Conservation (phyloP, 176 grass and related monocot genomes). For the Pontederia crassipes region DNA sequence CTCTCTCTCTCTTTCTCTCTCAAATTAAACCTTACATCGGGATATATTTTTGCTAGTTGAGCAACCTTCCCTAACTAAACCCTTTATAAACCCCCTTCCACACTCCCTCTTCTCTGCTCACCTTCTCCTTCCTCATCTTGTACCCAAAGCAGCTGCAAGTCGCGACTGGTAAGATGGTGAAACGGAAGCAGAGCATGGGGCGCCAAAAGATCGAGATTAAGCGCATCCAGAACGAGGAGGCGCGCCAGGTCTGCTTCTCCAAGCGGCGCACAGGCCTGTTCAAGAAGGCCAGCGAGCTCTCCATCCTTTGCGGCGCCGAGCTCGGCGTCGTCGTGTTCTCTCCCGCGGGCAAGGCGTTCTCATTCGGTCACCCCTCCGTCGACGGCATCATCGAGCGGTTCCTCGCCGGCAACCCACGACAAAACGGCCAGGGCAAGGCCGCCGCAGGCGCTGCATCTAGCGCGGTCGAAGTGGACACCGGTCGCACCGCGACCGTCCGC, state of each 20-base stretch:
- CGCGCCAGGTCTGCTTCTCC: no score
- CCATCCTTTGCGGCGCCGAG: constrained; percentile 25
- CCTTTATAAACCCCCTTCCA: not conserved
- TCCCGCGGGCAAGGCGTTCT: constrained; percentile 24
- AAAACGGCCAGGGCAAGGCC: no score
- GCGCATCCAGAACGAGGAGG: no score
- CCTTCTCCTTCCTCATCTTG: not conserved
- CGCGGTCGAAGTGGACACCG: not conserved
- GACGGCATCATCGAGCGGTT: constrained; percentile 18
- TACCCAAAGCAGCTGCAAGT: no score
- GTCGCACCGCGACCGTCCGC: constrained; percentile 7
- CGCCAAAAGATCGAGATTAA: not conserved
- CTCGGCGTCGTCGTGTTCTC: constrained; percentile 22
- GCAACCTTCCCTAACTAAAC: not conserved
- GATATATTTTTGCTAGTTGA: no score
- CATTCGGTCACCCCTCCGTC: constrained; percentile 27
- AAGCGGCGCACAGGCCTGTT: constrained; percentile 5
- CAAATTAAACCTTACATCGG: no score
- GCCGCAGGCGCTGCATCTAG: no score
- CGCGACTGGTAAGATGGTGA: not conserved
- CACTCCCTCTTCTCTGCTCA: not conserved
- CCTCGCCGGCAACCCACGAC: not conserved
- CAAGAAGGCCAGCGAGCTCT: constrained; percentile 27
- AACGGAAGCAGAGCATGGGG: constrained; percentile 17
- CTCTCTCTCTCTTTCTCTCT: no score